Evolutionary conservation across 257 asterid species (phyloP), one percentile per base, ranked within the genome.

Genomic region (Salvia miltiorrhiza): DNA sequence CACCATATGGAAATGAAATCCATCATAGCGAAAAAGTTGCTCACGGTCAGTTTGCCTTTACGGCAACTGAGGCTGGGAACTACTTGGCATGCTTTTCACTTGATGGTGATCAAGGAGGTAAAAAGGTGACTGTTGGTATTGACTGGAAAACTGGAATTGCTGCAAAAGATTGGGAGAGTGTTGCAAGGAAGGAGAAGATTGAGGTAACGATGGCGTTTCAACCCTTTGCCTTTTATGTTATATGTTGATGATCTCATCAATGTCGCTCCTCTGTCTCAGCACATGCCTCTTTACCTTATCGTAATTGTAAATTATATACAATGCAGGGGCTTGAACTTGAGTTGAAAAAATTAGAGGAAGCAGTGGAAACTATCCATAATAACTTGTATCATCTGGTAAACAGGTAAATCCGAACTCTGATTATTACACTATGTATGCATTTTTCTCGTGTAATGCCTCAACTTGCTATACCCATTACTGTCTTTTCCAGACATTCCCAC

Each of bases 91-190:
- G 96, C 76, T 93, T 90, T 71, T 53, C 81, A 54, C 61, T 62
- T 49, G 91, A 74, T 47, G 66, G 75, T 20, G 77, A 80, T 45
- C 80, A 73, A 30, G 73, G 39, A 23, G 88, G 73, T 67, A 84
- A 81, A 71, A 74, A 63, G 59, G 86, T 81, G 59, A 82, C 87
- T 7, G 79, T 93, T 72, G 89, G 95, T 57, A 67, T 93, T 37
- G 97, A 93, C 72, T 90, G 97, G 95, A 88, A 76, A 82, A 85
- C 74, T 5, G 97, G 98, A 47, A 78, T 93, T 61, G 86, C 89
- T 44, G 76, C 95, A 0, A 88, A 90, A 79, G 97, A 90, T 75
- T 93, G 93, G 93, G 92, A 87, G 8, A 77, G 94, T 3, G 90
- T 93, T 72, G 97, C 99, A 17, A 86, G 49, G 84, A 93, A 93